Conservation (phyloP, 192 early-diverging fungal species). For the Podila horticola region DNA sequence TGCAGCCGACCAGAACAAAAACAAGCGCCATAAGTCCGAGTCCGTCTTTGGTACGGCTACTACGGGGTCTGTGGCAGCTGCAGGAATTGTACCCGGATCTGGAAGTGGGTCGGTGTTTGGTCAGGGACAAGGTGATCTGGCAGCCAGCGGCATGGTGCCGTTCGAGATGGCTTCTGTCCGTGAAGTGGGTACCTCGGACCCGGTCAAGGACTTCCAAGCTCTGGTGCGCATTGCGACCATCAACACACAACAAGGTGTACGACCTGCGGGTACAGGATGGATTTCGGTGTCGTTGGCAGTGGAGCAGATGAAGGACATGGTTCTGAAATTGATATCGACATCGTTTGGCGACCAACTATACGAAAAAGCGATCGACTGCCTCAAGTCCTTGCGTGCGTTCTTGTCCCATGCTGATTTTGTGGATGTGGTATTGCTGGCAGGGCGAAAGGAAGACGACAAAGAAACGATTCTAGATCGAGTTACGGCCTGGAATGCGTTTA, state of each 20-base stretch:
- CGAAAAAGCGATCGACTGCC: conserved; percentile 65
- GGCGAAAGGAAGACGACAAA: background rate
- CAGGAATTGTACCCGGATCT: conserved; percentile 12
- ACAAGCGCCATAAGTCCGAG: conserved; percentile 40
- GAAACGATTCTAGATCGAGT: conserved; percentile 43
- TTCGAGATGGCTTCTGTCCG: conserved; percentile 52
- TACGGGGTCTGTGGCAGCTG: conserved; percentile 13
- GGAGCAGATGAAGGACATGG: conserved; percentile 63
- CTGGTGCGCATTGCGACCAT: conserved; percentile 59
- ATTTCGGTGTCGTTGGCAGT: conserved; percentile 57
- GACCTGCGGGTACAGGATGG: conserved; percentile 56
- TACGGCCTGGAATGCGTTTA: conserved; percentile 62
- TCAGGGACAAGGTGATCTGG: conserved; percentile 43
- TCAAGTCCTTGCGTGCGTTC: conserved; percentile 58
- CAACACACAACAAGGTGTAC: conserved; percentile 61
- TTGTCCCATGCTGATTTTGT: conserved; percentile 12
- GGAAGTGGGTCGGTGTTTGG: conserved; percentile 6
- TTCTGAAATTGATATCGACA: conserved; percentile 57
- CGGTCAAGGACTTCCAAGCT: conserved; percentile 68
- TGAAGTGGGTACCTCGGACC: conserved; percentile 63
- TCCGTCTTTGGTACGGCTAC: conserved; percentile 38
- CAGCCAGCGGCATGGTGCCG: conserved; percentile 39
- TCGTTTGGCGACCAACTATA: conserved; percentile 68
- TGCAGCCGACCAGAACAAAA: background rate
- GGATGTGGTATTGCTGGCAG: background rate